Conservation (phyloP, 2,329 filamentous ascomycete species). For the Phaeosphaeria sp. region DNA sequence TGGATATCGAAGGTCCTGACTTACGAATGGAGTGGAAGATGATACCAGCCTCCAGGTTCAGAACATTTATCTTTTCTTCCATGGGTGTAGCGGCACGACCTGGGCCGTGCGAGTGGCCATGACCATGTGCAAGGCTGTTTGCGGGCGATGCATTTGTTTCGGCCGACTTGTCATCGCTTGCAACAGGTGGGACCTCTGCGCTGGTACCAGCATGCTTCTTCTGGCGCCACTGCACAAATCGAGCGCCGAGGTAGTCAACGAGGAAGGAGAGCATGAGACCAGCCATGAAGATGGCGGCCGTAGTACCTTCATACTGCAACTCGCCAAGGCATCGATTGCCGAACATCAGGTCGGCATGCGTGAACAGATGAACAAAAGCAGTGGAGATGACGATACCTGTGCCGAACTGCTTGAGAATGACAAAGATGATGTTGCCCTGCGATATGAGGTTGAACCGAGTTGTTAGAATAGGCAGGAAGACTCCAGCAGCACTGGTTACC, state of each 20-base stretch:
- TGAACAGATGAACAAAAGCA: conserved; percentile 74
- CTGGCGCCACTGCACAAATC: conserved; percentile 57
- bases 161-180: conserved; percentile 20
- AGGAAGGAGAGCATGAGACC: conserved; percentile 76
- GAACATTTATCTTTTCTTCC: conserved; percentile 64
- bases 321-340: conserved; percentile 71
- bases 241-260: conserved; percentile 71
- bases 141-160: conserved; percentile 15
- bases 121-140: conserved; percentile 21
- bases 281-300: conserved; percentile 75
- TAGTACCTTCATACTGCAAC: conserved; percentile 71
- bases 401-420: conserved; percentile 73
- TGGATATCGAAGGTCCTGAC: conserved; percentile 27
- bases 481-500: conserved; percentile 71
- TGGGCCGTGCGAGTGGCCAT: conserved; percentile 30
- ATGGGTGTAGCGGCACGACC: conserved; percentile 25
- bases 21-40: conserved; percentile 75
- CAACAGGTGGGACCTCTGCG: conserved; percentile 18
- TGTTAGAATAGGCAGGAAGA: conserved; percentile 72
- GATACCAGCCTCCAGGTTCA: conserved; percentile 75
- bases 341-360: conserved; percentile 77
- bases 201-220: conserved; percentile 21
- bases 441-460: conserved; percentile 63
- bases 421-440: conserved; percentile 59
- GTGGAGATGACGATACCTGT: conserved; percentile 77